Percentiles rank a stretch among this genome's conserved stretches.
Evolutionary conservation across 306 rosid genomes (phyloP).

Genomic region (Lathyrus sativus): DNA sequence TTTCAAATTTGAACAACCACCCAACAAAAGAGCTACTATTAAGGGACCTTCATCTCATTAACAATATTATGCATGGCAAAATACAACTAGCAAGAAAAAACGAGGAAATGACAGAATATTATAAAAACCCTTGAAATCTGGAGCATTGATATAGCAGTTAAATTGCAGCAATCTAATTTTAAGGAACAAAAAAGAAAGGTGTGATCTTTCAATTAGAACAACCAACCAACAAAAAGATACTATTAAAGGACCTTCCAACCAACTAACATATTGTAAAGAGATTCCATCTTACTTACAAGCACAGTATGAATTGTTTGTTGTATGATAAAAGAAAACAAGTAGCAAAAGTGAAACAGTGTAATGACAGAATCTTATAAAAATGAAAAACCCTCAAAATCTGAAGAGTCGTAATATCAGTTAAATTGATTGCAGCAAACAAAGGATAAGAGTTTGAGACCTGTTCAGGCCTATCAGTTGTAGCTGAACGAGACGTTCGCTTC

Average conservation of each 20-base stretch:
- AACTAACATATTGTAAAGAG: too few relatives aligned
- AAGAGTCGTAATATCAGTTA: background rate
- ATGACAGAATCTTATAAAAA: background rate
- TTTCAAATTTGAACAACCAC: background rate
- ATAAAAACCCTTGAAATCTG: too few relatives aligned
- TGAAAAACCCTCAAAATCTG: background rate
- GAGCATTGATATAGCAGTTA: too few relatives aligned
- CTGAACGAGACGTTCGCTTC: constrained; percentile 44
- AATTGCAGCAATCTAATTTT: too few relatives aligned
- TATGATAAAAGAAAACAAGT: background rate
- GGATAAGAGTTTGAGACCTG: constrained; percentile 49
- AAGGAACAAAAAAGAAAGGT: too few relatives aligned
- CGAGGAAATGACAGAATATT: background rate
- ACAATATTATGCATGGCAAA: background rate
- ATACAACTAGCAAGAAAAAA: background rate
- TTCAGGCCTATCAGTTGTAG: constrained; percentile 58
- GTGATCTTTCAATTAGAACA: too few relatives aligned
- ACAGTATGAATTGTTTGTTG: background rate
- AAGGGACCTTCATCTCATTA: background rate
- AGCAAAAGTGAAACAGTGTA: background rate
- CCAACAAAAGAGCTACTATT: background rate
- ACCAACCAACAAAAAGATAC: background rate
- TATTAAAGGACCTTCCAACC: background rate
- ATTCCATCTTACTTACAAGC: background rate
- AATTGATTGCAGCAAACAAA: background rate